A percentile compares a stretch with the other conserved stretches of the same genome.
These are phyloP conservation scores for Neoboletus magnificus DNA, from an alignment of 768 basidiomycete genomes.

Conservation along the genomic window DNA sequence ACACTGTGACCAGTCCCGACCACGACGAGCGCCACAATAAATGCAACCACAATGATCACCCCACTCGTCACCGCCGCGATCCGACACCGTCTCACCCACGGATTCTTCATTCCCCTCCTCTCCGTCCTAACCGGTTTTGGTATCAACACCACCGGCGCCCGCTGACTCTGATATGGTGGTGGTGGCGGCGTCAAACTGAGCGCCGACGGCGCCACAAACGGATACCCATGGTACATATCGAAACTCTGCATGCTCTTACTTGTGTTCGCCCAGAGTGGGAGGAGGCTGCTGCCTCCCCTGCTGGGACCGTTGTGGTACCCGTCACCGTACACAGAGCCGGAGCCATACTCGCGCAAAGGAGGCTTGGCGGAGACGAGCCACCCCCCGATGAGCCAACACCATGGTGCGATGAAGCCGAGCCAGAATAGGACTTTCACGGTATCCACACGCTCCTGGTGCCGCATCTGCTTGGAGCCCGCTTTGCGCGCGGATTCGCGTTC, in stretches of 20 bases:
- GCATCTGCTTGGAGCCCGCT: constrained; percentile 12
- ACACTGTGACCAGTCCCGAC: background rate
- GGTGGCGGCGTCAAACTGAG: constrained; percentile 31
- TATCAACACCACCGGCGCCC: constrained; percentile 17
- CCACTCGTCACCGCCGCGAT: constrained; percentile 60
- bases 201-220: constrained; percentile 54
- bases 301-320: constrained; percentile 33
- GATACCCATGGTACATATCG: constrained; percentile 50
- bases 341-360: constrained; percentile 12
- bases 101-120: constrained; percentile 24
- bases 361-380: constrained; percentile 48
- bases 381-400: constrained; percentile 75
- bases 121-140: constrained; percentile 13
- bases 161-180: constrained; percentile 20
- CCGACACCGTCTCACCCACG: constrained; percentile 47
- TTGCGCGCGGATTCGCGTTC: constrained; percentile 31
- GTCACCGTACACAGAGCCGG: background rate
- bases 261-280: constrained; percentile 34
- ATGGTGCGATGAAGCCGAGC: constrained; percentile 68
- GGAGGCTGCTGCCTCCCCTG: constrained; percentile 37
- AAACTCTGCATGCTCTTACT: constrained; percentile 41
- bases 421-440: constrained; percentile 65
- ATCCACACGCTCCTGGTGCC: constrained; percentile 14
- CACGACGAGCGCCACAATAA: constrained; percentile 51
- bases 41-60: constrained; percentile 44